These are phyloP conservation scores for Globisporangium alternatum DNA, from an alignment of 352 stramenopile genomes.

Conservation along the genomic window DNA sequence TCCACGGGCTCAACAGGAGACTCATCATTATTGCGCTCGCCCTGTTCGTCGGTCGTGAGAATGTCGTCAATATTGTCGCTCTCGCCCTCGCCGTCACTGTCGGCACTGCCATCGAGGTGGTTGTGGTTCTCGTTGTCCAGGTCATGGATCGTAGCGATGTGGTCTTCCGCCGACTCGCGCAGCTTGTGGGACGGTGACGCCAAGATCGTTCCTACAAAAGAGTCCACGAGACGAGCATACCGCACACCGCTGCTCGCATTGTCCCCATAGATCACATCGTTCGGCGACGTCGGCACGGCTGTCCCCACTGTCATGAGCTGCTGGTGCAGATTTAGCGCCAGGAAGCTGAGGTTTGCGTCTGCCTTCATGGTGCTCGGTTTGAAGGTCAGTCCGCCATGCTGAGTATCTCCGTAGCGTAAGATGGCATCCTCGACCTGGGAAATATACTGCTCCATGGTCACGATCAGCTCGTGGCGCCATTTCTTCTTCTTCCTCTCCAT, in stretches of 20 bases:
- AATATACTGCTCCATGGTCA: conserved; percentile 81
- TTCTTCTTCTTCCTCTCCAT: conserved; percentile 79
- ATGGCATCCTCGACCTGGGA: conserved; percentile 78
- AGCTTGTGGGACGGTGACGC: conserved; percentile 28
- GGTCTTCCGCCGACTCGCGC: conserved; percentile 5
- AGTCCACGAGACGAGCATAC: conserved; percentile 53
- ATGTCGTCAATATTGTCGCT: conserved; percentile 27
- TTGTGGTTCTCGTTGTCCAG: conserved; percentile 19
- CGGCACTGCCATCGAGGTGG: conserved; percentile 16
- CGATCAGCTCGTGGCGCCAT: conserved; percentile 70
- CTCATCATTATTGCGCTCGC: conserved; percentile 19
- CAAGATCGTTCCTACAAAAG: conserved; percentile 48
- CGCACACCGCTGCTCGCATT: conserved; percentile 30
- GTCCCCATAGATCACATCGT: conserved; percentile 44
- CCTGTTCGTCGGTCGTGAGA: conserved; percentile 17
- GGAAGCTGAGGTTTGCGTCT: conserved; percentile 67
- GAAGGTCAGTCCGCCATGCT: conserved; percentile 72
- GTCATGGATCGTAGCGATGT: conserved; percentile 18
- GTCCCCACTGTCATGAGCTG: conserved; percentile 79
- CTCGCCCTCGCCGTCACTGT: conserved; percentile 18
- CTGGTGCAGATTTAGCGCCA: conserved; percentile 83
- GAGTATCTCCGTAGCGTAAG: conserved; percentile 60
- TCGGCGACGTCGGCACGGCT: conserved; percentile 58
- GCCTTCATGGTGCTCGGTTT: conserved; percentile 89
- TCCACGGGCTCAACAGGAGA: conserved; percentile 51